Conservation (phyloP, 2,329 filamentous ascomycete genomes). For the Penicillium brevicompactum region DNA sequence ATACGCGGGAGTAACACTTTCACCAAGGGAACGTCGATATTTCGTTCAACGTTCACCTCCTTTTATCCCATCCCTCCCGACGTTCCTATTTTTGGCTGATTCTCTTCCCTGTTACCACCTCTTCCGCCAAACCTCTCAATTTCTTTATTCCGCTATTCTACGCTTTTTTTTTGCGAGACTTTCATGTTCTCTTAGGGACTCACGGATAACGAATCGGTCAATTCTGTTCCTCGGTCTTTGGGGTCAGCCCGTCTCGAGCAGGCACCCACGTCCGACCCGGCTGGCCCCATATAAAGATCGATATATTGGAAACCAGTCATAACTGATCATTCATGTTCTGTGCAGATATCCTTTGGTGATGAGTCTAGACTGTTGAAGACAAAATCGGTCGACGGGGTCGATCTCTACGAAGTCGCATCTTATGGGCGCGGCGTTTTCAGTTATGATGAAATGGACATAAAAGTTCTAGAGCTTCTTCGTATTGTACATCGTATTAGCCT, state of each 20-base stretch:
- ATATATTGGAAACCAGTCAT: not conserved
- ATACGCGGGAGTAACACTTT: constrained; percentile 15
- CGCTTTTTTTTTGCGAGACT: constrained; percentile 15
- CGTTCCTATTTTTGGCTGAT: constrained; percentile 12
- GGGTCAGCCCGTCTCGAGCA: not conserved
- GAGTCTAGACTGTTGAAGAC: constrained; percentile 13
- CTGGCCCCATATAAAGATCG: constrained; percentile 1
- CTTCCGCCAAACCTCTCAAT: constrained; percentile 17
- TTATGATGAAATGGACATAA: constrained; percentile 40
- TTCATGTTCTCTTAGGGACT: constrained; percentile 3
- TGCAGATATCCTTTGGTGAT: constrained; percentile 6
- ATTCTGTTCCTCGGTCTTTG: not conserved
- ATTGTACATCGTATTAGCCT: constrained; percentile 1
- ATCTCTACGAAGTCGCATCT: constrained; percentile 33
- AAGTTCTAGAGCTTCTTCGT: constrained; percentile 23
- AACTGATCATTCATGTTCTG: constrained; percentile 1
- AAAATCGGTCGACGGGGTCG: constrained; percentile 10
- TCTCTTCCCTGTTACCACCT: constrained; percentile 9
- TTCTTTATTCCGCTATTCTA: constrained; percentile 24
- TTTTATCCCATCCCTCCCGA: constrained; percentile 18
- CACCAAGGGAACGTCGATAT: constrained; percentile 17
- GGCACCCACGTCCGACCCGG: not conserved
- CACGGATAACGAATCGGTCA: constrained; percentile 9
- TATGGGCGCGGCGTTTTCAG: constrained; percentile 29
- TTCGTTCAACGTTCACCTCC: constrained; percentile 21